Base-by-base conservation (phyloP, 805 yeast species). In the Groenewaldozyma salmanticensis region DNA sequence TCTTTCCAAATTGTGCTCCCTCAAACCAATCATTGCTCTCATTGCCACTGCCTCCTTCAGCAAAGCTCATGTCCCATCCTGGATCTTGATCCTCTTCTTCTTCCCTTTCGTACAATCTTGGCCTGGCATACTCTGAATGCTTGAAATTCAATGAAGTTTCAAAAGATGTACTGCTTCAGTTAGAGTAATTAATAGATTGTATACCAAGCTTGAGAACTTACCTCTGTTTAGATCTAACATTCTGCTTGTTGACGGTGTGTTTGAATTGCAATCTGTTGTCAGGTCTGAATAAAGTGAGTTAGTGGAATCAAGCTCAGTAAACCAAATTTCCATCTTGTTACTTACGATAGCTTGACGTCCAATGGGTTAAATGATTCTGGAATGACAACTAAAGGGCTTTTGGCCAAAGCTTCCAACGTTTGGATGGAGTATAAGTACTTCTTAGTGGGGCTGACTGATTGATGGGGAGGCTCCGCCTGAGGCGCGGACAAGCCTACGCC, bases 361-460 rank as follows among this genome's bases (percentile, higher is more conserved):
- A 42, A 18, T 3, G 39, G 16, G 17, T 32, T 35, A 9, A 46
- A 21, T 15, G 34, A 45, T 9, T 29, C 38, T n/a, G 50, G 50
- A 4, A 39, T 27, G 16, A 15, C 27, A 9, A 46, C 46, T 38
- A 46, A 27, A 9, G 48, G 50, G 16, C 47, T 43, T 18, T 38
- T 40, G 20, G 50, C 42, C 37, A 46, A 37, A 17, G n/a, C 45
- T 36, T 41, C 17, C 24, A 46, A 36, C 4, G 38, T 33, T 7
- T 45, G 46, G 5, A 42, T 27, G 5, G 43, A 19, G 29, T 46
- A 46, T 2, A 3, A 19, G 17, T 24, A 24, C 11, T 13, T 7
- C 29, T 24, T 24, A 24, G 13, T 24, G 29, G 29, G 29, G n/a
- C 13, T 9, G 31, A 9, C 31, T 27, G 31, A 27, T 27, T n/a